phyloP scores from a whole-genome alignment of 495 filamentous ascomycete species.

The Haplographium delicatum region DNA sequence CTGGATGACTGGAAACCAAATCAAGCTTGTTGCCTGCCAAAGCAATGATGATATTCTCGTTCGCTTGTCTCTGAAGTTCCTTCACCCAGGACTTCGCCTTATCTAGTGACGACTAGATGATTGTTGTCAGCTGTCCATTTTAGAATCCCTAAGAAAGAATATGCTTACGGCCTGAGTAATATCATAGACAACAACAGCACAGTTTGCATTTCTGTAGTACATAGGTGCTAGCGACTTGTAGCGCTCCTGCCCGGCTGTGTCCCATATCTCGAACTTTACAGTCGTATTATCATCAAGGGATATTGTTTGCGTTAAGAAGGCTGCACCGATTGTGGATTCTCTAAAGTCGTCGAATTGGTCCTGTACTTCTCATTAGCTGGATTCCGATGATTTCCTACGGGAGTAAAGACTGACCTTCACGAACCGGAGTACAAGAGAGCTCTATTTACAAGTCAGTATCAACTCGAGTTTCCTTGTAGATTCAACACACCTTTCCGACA shows the following conservation, averaged over 20 bases:
- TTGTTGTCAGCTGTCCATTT: too few species aligned
- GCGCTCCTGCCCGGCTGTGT: conserved; percentile 95
- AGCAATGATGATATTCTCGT: conserved; percentile 99
- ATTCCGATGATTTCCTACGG: not conserved
- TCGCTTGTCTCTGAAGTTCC: conserved; percentile 95
- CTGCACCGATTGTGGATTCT: conserved; percentile 97
- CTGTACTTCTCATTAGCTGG: conserved; percentile 37
- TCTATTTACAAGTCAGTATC: conserved; percentile 53
- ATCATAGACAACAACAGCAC: conserved; percentile 97
- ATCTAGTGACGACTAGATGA: conserved; percentile 82
- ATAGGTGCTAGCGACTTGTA: conserved; percentile 98
- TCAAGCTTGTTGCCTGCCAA: conserved; percentile 97
- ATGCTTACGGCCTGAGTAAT: conserved; percentile 87
- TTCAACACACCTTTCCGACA: conserved; percentile 72
- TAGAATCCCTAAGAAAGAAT: too few species aligned
- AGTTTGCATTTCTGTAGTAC: conserved; percentile 99
- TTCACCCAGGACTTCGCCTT: conserved; percentile 99
- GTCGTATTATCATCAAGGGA: conserved; percentile 95
- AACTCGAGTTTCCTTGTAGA: not conserved
- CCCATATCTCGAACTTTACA: conserved; percentile 99
- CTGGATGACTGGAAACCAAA: conserved; percentile 81
- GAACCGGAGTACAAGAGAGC: conserved; percentile 94
- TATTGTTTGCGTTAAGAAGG: conserved; percentile 98
- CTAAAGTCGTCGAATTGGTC: conserved; percentile 99
- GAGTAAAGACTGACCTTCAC: conserved; percentile 67